Evolutionary conservation across 129 eudicot species (phyloP).

Genomic region (Ambrosia trifida): DNA sequence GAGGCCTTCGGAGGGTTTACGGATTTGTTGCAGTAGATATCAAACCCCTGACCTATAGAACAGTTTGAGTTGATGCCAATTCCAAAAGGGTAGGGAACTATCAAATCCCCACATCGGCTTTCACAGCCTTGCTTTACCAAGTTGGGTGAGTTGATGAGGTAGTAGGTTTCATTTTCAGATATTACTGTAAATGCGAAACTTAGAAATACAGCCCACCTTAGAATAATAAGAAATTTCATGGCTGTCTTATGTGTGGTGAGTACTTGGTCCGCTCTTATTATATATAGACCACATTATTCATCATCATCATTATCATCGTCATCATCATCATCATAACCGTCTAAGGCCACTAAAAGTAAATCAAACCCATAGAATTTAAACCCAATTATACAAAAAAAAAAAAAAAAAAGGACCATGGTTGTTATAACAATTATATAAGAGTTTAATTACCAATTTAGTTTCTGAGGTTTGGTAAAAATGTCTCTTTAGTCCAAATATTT

Average conservation of each 20-base stretch:
- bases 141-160: slow-evolving; percentile 1
- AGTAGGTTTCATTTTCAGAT: background rate
- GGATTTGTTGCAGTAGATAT: slow-evolving; percentile 38
- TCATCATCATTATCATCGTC: too few relatives aligned
- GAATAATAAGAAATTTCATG: slow-evolving; percentile 7
- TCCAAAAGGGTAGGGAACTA: slow-evolving; percentile 44
- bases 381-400: too few relatives aligned
- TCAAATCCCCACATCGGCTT: slow-evolving; percentile 18
- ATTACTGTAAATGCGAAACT: background rate
- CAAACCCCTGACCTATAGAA: slow-evolving; percentile 20
- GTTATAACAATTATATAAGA: too few relatives aligned
- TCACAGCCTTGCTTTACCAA: slow-evolving; percentile 26
- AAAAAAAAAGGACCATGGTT: too few relatives aligned
- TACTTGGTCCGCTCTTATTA: background rate
- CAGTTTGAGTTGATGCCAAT: slow-evolving; percentile 34
- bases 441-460: too few relatives aligned
- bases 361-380: too few relatives aligned
- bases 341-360: too few relatives aligned
- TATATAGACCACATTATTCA: too few relatives aligned
- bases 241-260: background rate
- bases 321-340: too few relatives aligned
- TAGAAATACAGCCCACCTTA: background rate
- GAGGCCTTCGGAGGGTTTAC: slow-evolving; percentile 31
- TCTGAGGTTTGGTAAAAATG: too few relatives aligned
- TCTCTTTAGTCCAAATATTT: too few relatives aligned